These are phyloP conservation scores for Macrotyloma uniflorum DNA, from an alignment of 306 rosid species.

Conservation along the genomic window DNA sequence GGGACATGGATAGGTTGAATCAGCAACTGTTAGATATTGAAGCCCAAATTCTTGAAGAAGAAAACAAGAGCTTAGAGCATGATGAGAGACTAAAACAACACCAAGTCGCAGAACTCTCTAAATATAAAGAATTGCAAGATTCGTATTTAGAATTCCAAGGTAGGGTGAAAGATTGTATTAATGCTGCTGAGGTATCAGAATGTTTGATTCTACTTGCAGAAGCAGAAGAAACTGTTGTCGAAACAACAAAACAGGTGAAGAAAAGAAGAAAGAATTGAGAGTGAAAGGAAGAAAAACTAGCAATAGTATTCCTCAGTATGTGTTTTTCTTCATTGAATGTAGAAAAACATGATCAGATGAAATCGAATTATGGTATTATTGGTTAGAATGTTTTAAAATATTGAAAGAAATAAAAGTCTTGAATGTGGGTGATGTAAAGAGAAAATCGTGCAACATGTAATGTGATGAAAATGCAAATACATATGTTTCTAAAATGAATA, in stretches of 20 bases:
- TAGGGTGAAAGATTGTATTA: neutral
- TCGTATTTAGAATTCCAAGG: neutral
- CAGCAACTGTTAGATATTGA: neutral
- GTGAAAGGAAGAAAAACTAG: too few relatives aligned
- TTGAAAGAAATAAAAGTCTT: too few relatives aligned
- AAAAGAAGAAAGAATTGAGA: neutral
- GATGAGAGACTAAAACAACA: neutral
- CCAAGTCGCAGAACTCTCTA: neutral
- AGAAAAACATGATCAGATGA: too few relatives aligned
- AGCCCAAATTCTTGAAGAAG: neutral
- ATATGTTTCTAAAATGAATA: too few relatives aligned
- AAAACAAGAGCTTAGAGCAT: neutral
- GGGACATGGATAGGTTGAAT: neutral
- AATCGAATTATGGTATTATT: too few relatives aligned
- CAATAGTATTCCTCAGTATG: too few relatives aligned
- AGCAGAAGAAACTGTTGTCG: neutral
- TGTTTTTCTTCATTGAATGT: too few relatives aligned
- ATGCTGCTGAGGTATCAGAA: neutral
- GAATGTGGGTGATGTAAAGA: too few relatives aligned
- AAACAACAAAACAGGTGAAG: neutral
- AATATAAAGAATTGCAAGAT: neutral
- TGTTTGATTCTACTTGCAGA: neutral
- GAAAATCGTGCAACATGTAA: too few relatives aligned
- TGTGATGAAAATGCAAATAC: too few relatives aligned
- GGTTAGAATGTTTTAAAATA: too few relatives aligned